These are phyloP conservation scores for Myxozyma neotropica DNA, from an alignment of 805 yeast genomes.

Conservation along the genomic window DNA sequence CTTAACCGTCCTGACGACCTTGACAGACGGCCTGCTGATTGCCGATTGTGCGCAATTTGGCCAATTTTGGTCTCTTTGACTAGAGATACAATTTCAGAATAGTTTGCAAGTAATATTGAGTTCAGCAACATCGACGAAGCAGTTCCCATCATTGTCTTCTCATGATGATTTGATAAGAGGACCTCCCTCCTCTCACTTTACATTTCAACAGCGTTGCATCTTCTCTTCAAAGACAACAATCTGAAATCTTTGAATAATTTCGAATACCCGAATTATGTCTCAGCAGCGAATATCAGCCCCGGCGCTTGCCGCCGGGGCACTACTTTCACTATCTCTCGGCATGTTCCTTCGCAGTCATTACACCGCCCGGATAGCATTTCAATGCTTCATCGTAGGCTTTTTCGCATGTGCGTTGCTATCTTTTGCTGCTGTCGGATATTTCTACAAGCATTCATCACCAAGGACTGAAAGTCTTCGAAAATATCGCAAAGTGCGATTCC, in stretches of 20 bases:
- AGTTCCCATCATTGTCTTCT: too few species aligned
- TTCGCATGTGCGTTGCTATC: slow-evolving; percentile 20
- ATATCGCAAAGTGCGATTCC: slow-evolving; percentile 27
- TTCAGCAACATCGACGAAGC: too few species aligned
- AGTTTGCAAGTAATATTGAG: too few species aligned
- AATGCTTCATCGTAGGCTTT: slow-evolving; percentile 21
- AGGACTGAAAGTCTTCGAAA: slow-evolving; percentile 9
- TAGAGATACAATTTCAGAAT: too few species aligned
- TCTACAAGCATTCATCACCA: slow-evolving; percentile 29
- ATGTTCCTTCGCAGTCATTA: slow-evolving; percentile 19
- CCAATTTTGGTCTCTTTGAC: too few species aligned
- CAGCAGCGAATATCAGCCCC: slow-evolving; percentile 2
- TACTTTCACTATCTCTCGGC: slow-evolving; percentile 12
- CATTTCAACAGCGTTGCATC: background rate
- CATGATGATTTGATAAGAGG: slow-evolving; percentile 7
- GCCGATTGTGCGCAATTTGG: too few species aligned
- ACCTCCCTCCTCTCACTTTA: background rate
- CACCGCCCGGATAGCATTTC: slow-evolving; percentile 27
- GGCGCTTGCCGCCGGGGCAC: slow-evolving; percentile 4
- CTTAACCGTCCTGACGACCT: too few species aligned
- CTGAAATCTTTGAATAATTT: background rate
- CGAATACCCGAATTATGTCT: background rate
- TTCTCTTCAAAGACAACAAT: background rate
- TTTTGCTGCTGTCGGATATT: slow-evolving; percentile 31
- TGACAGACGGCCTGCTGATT: too few species aligned